Evolutionary conservation across 805 yeast genomes (phyloP).

Genomic region (Saturnispora diversa): DNA sequence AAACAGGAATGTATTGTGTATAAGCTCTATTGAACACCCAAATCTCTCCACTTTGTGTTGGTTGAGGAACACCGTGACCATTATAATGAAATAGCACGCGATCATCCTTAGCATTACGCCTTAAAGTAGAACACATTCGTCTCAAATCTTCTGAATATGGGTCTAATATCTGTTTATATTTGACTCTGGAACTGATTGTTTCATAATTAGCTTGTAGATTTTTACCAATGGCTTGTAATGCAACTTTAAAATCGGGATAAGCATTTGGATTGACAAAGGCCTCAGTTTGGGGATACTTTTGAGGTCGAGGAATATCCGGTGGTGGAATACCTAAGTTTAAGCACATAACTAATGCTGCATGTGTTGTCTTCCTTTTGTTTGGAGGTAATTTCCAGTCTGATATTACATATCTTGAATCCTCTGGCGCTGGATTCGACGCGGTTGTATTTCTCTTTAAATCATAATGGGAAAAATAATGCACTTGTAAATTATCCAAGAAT

Average conservation of each 20-base stretch:
- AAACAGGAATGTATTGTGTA: slow-evolving; percentile 95
- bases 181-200: slow-evolving; percentile 74
- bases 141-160: slow-evolving; percentile 95
- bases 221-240: slow-evolving; percentile 86
- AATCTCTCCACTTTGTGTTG: slow-evolving; percentile 91
- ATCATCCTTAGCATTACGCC: slow-evolving; percentile 90
- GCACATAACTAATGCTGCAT: slow-evolving; percentile 87
- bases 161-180: slow-evolving; percentile 85
- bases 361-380: slow-evolving; percentile 85
- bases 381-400: slow-evolving; percentile 87
- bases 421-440: slow-evolving; percentile 68
- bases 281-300: slow-evolving; percentile 86
- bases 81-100: slow-evolving; percentile 90
- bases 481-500: slow-evolving; percentile 24
- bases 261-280: slow-evolving; percentile 89
- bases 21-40: slow-evolving; percentile 98
- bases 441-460: slow-evolving; percentile 91
- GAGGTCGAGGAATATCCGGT: slow-evolving; percentile 88
- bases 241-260: slow-evolving; percentile 79
- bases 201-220: slow-evolving; percentile 83
- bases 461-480: slow-evolving; percentile 45
- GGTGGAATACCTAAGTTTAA: slow-evolving; percentile 94
- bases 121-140: slow-evolving; percentile 77
- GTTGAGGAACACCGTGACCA: slow-evolving; percentile 98
- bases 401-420: slow-evolving; percentile 58